Conservation (phyloP, 345 rosid genomes). For the Hibiscus syriacus region DNA sequence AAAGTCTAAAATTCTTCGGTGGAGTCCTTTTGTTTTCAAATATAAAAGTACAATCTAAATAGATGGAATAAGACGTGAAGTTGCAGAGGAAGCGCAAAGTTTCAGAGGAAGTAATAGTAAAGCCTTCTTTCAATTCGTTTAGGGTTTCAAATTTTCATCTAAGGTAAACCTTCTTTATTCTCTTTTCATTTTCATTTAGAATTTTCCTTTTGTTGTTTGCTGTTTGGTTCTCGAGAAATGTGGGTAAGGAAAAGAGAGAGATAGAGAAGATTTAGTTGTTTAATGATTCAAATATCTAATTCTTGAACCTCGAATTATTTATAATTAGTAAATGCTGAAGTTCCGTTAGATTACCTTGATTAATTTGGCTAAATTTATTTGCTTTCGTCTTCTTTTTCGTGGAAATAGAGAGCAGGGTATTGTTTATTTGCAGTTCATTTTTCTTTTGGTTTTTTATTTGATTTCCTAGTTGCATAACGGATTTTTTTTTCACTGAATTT, state of each 20-base stretch:
- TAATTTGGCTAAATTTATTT: background rate
- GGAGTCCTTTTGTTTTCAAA: background rate
- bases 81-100: background rate
- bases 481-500: background rate
- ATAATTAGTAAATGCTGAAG: background rate
- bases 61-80: background rate
- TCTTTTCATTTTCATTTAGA: background rate
- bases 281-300: background rate
- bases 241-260: background rate
- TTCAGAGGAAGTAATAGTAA: background rate
- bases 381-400: conserved; percentile 2
- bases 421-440: background rate
- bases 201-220: background rate
- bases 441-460: background rate
- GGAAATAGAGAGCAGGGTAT: background rate
- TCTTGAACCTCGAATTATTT: background rate
- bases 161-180: background rate
- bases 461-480: background rate
- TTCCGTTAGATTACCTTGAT: conserved; percentile 1
- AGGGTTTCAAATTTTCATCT: background rate
- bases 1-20: too few relatives aligned
- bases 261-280: background rate
- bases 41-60: background rate
- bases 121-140: background rate
- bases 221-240: background rate